Conservation (phyloP, 2,329 filamentous ascomycete species). For the Fusarium caatingaense region DNA sequence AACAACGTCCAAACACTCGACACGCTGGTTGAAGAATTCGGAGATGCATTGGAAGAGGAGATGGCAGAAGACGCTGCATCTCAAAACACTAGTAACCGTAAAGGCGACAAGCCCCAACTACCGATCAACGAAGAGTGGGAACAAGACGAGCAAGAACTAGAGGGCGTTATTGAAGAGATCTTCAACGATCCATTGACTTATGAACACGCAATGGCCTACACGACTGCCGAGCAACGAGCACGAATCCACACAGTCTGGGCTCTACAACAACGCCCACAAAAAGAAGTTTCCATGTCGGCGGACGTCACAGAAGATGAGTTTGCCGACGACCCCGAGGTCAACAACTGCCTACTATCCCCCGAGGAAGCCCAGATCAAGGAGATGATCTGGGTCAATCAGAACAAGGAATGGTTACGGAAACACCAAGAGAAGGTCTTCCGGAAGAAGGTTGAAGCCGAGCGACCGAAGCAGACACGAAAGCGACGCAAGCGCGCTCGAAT, state of each 20-base stretch:
- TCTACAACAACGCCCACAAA: constrained; percentile 60
- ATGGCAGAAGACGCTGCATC: constrained; percentile 18
- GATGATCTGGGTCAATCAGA: constrained; percentile 92
- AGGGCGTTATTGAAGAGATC: constrained; percentile 76
- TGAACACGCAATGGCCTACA: constrained; percentile 68
- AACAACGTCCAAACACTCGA: constrained; percentile 51
- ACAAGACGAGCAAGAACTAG: constrained; percentile 71
- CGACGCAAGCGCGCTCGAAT: constrained; percentile 67
- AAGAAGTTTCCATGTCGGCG: constrained; percentile 66
- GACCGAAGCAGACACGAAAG: constrained; percentile 68
- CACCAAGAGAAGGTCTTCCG: constrained; percentile 87
- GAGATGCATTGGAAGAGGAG: constrained; percentile 53
- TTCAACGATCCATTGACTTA: constrained; percentile 71
- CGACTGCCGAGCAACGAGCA: constrained; percentile 67
- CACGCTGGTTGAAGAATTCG: constrained; percentile 59
- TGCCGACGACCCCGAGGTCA: constrained; percentile 87
- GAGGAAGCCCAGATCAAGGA: constrained; percentile 87
- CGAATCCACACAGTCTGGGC: constrained; percentile 65
- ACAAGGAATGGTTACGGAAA: constrained; percentile 90
- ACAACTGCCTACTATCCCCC: constrained; percentile 78
- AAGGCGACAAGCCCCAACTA: constrained; percentile 56
- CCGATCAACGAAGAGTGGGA: constrained; percentile 72
- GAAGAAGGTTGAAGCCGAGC: constrained; percentile 71
- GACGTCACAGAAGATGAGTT: constrained; percentile 86
- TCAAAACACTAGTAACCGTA: constrained; percentile 40